A percentile compares a stretch with the other conserved stretches of the same genome.
Conservation (phyloP, 495 filamentous ascomycete genomes). For the Aspergillus baeticus region DNA sequence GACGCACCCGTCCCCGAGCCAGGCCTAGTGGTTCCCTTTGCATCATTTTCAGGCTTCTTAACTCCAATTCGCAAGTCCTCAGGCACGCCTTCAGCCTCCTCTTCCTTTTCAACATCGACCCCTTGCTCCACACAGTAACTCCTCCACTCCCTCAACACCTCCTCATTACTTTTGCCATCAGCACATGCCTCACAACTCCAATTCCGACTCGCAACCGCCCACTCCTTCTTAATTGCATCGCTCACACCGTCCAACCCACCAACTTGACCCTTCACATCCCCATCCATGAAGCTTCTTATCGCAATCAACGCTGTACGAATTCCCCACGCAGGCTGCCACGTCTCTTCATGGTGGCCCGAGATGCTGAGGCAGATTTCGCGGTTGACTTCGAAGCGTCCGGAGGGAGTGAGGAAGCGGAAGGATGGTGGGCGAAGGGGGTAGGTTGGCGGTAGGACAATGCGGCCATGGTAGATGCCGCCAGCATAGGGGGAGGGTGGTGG, state of each 20-base stretch:
- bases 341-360: slow-evolving; percentile 93
- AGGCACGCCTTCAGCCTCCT: slow-evolving; percentile 38
- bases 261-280: slow-evolving; percentile 66
- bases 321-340: slow-evolving; percentile 98
- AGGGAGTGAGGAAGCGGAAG: slow-evolving; percentile 92
- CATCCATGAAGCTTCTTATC: slow-evolving; percentile 52
- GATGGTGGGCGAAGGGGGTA: slow-evolving; percentile 89
- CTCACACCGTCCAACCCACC: slow-evolving; percentile 74
- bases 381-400: slow-evolving; percentile 92
- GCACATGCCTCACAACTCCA: slow-evolving; percentile 69
- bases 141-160: slow-evolving; percentile 68
- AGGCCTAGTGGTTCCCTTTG: slow-evolving; percentile 37
- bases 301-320: slow-evolving; percentile 63
- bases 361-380: slow-evolving; percentile 95
- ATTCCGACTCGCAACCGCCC: slow-evolving; percentile 58
- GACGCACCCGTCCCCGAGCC: slow-evolving; percentile 11
- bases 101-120: slow-evolving; percentile 38
- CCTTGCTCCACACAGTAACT: slow-evolving; percentile 53
- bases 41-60: slow-evolving; percentile 34
- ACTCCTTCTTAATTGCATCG: slow-evolving; percentile 57
- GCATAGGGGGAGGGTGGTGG: slow-evolving; percentile 78
- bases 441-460: slow-evolving; percentile 81
- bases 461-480: slow-evolving; percentile 87
- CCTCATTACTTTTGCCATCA: slow-evolving; percentile 63
- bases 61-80: slow-evolving; percentile 49